These are phyloP conservation scores for Geotrichum phurueaensis DNA, from an alignment of 1,139 yeast species.

Conservation along the genomic window DNA sequence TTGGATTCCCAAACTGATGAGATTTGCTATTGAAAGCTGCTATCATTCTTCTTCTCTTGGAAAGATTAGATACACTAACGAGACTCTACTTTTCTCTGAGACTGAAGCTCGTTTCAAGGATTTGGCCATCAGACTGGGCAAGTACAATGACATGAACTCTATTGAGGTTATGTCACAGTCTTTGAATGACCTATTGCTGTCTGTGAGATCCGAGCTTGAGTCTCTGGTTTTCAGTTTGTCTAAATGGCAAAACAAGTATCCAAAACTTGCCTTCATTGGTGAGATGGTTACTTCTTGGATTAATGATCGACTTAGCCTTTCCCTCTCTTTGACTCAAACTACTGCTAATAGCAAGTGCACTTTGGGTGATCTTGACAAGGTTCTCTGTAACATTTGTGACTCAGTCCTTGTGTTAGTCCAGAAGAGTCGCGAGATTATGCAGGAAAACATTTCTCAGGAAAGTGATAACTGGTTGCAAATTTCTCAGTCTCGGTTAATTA, in stretches of 20 bases:
- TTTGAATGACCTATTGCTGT: conserved; percentile 8
- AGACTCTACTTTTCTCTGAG: conserved; percentile 14
- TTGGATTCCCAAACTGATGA: conserved; percentile 23
- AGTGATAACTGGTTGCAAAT: conserved; percentile 62
- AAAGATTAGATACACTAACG: conserved; percentile 10
- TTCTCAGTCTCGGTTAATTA: conserved; percentile 44
- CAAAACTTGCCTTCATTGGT: conserved; percentile 15
- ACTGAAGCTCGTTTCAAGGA: conserved; percentile 17
- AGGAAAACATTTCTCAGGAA: conserved; percentile 36
- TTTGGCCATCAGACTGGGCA: conserved; percentile 13
- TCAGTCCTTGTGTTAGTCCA: conserved; percentile 66
- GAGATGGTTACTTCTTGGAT: conserved; percentile 14
- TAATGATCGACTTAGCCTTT: conserved; percentile 3
- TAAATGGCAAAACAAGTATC: conserved; percentile 14
- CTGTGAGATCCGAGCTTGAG: conserved; percentile 10
- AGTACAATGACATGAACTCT: conserved; percentile 5
- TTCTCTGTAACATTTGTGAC: conserved; percentile 42
- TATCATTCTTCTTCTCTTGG: conserved; percentile 13
- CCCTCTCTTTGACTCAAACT: background rate
- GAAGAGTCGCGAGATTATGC: conserved; percentile 40
- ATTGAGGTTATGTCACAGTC: conserved; percentile 14
- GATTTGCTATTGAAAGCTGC: conserved; percentile 18
- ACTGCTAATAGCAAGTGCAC: background rate
- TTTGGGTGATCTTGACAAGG: conserved; percentile 16
- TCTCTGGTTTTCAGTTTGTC: background rate